These are phyloP conservation scores for Sclerotinia subarctica DNA, from an alignment of 2,329 filamentous ascomycete genomes.

Conservation along the genomic window DNA sequence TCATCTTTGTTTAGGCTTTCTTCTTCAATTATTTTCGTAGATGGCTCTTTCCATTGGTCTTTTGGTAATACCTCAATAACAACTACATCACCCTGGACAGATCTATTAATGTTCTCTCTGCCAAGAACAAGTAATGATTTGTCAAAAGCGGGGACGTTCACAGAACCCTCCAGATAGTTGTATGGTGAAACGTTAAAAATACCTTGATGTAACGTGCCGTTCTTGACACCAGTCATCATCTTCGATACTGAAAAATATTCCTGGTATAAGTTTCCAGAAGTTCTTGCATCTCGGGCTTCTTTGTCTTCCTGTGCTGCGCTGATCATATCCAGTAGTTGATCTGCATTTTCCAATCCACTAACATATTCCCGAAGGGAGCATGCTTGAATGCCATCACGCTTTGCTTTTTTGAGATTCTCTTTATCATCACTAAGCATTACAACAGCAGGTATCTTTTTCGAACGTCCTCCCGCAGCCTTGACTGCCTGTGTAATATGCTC, in stretches of 20 bases:
- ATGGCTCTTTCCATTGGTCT: slow-evolving; percentile 95
- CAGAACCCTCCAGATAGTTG: slow-evolving; percentile 93
- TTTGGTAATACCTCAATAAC: slow-evolving; percentile 90
- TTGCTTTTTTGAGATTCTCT: slow-evolving; percentile 80
- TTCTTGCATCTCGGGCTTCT: slow-evolving; percentile 60
- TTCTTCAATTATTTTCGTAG: slow-evolving; percentile 93
- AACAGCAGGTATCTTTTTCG: slow-evolving; percentile 65
- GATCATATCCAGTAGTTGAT: slow-evolving; percentile 89
- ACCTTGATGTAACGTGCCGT: slow-evolving; percentile 86
- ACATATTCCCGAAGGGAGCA: slow-evolving; percentile 74
- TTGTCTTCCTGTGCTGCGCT: slow-evolving; percentile 71
- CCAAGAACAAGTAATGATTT: slow-evolving; percentile 85
- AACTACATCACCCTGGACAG: slow-evolving; percentile 87
- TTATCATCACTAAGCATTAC: slow-evolving; percentile 94
- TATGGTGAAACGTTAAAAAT: slow-evolving; percentile 96
- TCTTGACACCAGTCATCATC: slow-evolving; percentile 91
- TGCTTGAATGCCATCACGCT: slow-evolving; percentile 68
- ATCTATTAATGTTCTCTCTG: slow-evolving; percentile 92
- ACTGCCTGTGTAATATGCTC: slow-evolving; percentile 69
- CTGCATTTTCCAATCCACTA: slow-evolving; percentile 75
- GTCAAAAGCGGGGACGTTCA: slow-evolving; percentile 86
- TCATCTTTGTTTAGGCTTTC: slow-evolving; percentile 89
- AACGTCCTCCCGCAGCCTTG: slow-evolving; percentile 49
- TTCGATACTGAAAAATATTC: slow-evolving; percentile 88
- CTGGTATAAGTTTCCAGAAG: slow-evolving; percentile 70